Evolutionary conservation across 768 basidiomycete species (phyloP).

Genomic region (Scleroderma citrinum): DNA sequence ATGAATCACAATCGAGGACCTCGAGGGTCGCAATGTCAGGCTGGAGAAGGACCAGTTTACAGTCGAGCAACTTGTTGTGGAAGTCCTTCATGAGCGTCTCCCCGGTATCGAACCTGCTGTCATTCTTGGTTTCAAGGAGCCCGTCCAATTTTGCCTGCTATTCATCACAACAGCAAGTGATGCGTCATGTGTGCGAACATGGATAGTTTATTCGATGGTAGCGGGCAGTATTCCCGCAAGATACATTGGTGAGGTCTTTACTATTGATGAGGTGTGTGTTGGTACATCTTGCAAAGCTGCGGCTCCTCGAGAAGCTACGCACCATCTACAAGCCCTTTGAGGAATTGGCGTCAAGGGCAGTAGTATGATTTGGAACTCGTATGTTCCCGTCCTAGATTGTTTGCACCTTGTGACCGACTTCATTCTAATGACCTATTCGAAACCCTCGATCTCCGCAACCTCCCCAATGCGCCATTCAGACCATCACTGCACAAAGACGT

Average conservation of each 20-base stretch:
- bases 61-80: conserved; percentile 93
- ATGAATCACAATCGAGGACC: conserved; percentile 99
- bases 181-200: not conserved
- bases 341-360: conserved; percentile 93
- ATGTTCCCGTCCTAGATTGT: conserved; percentile 25
- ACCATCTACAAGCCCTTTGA: conserved; percentile 85
- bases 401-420: conserved; percentile 4
- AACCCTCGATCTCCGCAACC: conserved; percentile 93
- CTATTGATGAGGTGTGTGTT: conserved; percentile 85
- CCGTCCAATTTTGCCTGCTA: conserved; percentile 98
- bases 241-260: conserved; percentile 96
- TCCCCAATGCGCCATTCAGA: conserved; percentile 92
- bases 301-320: conserved; percentile 78
- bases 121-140: conserved; percentile 99
- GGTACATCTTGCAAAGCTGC: conserved; percentile 99
- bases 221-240: conserved; percentile 99
- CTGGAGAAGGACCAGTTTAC: conserved; percentile 97
- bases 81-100: conserved; percentile 91
- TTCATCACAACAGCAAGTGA: conserved; percentile 93
- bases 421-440: conserved; percentile 82
- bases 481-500: conserved; percentile 92
- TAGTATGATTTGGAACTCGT: conserved; percentile 99
- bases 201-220: conserved; percentile 22
- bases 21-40: conserved; percentile 98
- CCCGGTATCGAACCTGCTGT: conserved; percentile 99